Conservation (phyloP, 2,329 filamentous ascomycete species). For the Trichoderma hamatum region DNA sequence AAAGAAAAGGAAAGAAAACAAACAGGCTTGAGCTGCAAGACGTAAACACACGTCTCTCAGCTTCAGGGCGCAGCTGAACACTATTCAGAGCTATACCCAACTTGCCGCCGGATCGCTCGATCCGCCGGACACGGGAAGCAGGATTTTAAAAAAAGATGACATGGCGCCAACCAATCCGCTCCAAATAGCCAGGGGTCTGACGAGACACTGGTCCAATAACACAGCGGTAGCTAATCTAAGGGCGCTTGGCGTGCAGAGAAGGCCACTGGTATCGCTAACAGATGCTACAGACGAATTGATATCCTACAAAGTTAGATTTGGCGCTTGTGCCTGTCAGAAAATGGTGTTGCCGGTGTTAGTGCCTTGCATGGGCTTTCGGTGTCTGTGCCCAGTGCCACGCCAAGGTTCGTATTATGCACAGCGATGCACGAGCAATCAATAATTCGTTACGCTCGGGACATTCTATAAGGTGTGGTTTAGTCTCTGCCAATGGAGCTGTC, state of each 20-base stretch:
- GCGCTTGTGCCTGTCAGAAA: background rate
- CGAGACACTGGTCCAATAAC: conserved; percentile 12
- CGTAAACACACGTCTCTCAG: conserved; percentile 11
- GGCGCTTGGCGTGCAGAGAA: conserved; percentile 16
- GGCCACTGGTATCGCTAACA: conserved; percentile 4
- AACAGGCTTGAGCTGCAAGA: background rate
- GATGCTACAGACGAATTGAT: background rate
- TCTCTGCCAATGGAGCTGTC: conserved; percentile 1
- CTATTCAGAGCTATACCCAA: conserved; percentile 10
- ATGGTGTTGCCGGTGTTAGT: conserved; percentile 18
- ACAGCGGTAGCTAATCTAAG: conserved; percentile 15
- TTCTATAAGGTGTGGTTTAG: background rate
- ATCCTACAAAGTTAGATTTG: background rate
- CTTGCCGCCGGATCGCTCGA: conserved; percentile 24
- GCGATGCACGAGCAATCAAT: conserved; percentile 3
- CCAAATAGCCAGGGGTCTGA: conserved; percentile 11
- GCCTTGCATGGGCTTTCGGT: background rate
- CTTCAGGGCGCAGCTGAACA: conserved; percentile 25
- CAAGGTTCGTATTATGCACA: conserved; percentile 24
- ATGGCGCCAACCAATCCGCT: conserved; percentile 14
- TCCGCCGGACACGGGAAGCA: conserved; percentile 17
- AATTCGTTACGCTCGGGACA: background rate
- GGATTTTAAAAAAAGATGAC: conserved; percentile 10
- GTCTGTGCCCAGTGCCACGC: background rate
- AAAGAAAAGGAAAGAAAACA: background rate